Evolutionary conservation across 306 rosid genomes (phyloP).

Genomic region (Fragaria iinumae): DNA sequence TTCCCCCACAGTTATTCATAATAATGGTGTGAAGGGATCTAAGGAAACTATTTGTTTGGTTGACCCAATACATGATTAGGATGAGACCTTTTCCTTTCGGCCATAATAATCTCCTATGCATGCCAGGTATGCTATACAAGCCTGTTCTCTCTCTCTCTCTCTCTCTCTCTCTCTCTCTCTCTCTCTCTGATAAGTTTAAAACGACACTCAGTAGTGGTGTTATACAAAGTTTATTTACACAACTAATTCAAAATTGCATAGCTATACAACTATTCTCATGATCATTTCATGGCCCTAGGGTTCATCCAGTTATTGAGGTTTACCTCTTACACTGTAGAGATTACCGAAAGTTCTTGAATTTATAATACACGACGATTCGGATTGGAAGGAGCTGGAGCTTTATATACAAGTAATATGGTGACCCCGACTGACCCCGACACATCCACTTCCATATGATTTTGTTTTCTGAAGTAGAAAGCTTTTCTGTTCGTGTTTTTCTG

Average conservation of each 20-base stretch:
- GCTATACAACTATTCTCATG: neutral
- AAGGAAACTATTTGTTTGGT: slow-evolving; percentile 14
- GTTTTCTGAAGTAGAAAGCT: neutral
- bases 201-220: neutral
- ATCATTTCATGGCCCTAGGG: neutral
- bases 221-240: neutral
- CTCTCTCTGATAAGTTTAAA: neutral
- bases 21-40: slow-evolving; percentile 16
- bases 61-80: slow-evolving; percentile 36
- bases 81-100: slow-evolving; percentile 1
- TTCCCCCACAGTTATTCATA: slow-evolving; percentile 17
- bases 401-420: slow-evolving; percentile 11
- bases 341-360: neutral
- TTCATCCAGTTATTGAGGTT: neutral
- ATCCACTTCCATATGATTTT: slow-evolving; percentile 19
- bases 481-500: slow-evolving; percentile 4
- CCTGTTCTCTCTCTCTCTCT: neutral
- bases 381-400: slow-evolving; percentile 13
- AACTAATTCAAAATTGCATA: neutral
- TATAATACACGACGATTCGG: neutral
- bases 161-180: neutral
- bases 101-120: slow-evolving; percentile 14
- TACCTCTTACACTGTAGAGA: neutral
- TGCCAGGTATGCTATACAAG: slow-evolving; percentile 10
- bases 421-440: slow-evolving; percentile 20